Base-by-base conservation (phyloP, 148 eudicot species). In the Suaeda aralocaspica region DNA sequence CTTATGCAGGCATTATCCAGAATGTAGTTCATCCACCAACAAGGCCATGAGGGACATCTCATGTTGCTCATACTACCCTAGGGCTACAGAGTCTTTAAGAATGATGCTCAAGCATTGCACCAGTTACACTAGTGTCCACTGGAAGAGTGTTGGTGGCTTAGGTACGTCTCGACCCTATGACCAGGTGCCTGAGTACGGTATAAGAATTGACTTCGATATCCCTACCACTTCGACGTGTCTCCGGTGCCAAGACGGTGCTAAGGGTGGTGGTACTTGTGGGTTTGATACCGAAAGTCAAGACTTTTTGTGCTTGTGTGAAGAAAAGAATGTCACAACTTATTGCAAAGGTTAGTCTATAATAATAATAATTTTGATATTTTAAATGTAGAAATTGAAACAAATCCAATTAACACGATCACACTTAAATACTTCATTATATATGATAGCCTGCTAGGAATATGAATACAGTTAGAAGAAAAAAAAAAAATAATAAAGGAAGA, bases 41-140 rank as follows among this genome's bases (percentile, higher is more conserved):
- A 63, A 63, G 50, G 68, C 44, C 45, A 34, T 66, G 67, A 59
- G 75, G 5, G 79, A 71, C 59, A 64, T 67, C n/a, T 79, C 88
- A 6, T 94, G 98, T 45, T 94, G 98, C 73, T 88, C 97, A 3
- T 94, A 94, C 64, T 87, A 83, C 49, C 98, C 98, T 1, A 91
- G 86, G 73, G 92, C 92, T 15, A 89, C 89, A 0, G 91, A 78
- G 66, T 94, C 97, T 2, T 64, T 94, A 71, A 86, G 97, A 72
- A 65, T 91, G 77, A 91, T 94, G 97, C 72, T 94, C 57, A 81
- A 67, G 74, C 80, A 94, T 56, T 94, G 98, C 36, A 62, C 88
- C 19, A 83, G 73, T 58, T 91, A 90, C 57, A 78, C 96, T 16
- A 94, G 96, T 59, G 81, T 91, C 24, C 82, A 89, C 36, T 94